Base-by-base conservation (phyloP, 1,284 basidiomycete genomes). In the Schizophyllum amplum region DNA sequence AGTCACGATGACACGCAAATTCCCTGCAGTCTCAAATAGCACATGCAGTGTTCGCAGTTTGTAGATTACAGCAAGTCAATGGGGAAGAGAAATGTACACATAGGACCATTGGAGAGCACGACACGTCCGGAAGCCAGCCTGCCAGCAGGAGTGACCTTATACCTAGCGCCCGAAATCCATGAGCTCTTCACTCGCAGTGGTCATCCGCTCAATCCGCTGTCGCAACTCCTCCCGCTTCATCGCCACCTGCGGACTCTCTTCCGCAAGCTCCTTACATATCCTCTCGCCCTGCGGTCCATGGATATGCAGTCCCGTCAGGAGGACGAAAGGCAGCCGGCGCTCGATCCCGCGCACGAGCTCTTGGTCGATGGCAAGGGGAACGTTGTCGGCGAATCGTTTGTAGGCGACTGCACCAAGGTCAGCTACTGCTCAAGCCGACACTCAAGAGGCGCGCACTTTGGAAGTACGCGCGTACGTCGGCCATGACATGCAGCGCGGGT, bases 381-480 rank as follows among this genome's bases (percentile, higher is more conserved):
- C 66, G 57, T 77, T 78, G 60, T 90, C 86, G 0, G 72, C 71
- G 54, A 86, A 83, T 0, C 86, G 80, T 65, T 87, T 86, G 65
- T 82, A 86, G 0, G 85, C 76, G 1, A 88, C 86, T 86, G 57
- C 15, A 47, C 11, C 42, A 52, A 49, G 51, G 53, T 58, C 24
- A 51, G n/a, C 21, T 57, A n/a, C 25, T 27, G 13, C 7, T 27
- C 24, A 24, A 58, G 9, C 17, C n/a, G 11, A 46, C 42, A 52
- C n/a, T n/a, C n/a, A n/a, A 11, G 5, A 46, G 24, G 11, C 23
- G 59, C 62, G 5, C 58, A 83, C 84, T 80, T 75, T 87, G 83
- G 66, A 86, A 89, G 62, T 89, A 89, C 0, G 83, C 87, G 1
- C 84, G 72, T 4, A 84, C 82, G 48, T 82, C 77, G 0, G 86